Conservation (phyloP, 768 basidiomycete species). For the Boletus vinaceobasis region DNA sequence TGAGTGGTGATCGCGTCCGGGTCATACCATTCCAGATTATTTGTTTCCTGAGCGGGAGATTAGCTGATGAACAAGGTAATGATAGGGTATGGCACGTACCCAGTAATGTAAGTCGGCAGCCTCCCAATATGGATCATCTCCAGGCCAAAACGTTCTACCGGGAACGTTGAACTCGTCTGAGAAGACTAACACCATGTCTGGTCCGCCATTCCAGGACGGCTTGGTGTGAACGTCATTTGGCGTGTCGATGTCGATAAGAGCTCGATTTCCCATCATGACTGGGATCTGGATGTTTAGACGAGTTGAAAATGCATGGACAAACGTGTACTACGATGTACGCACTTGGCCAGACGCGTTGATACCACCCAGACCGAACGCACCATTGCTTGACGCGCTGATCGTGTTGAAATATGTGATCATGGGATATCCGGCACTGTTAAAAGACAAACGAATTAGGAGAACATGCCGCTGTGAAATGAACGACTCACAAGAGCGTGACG, state of each 20-base stretch:
- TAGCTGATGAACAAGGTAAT: slow-evolving; percentile 31
- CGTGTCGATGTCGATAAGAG: slow-evolving; percentile 57
- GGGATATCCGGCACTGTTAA: slow-evolving; percentile 42
- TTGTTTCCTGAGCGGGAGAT: slow-evolving; percentile 31
- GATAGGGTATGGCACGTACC: slow-evolving; percentile 31
- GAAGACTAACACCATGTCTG: slow-evolving; percentile 58
- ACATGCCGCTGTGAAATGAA: background rate
- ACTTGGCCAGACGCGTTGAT: slow-evolving; percentile 74
- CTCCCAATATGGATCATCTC: slow-evolving; percentile 86
- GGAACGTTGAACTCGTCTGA: slow-evolving; percentile 80
- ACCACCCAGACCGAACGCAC: slow-evolving; percentile 62
- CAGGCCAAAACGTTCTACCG: slow-evolving; percentile 75
- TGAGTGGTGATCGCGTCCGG: slow-evolving; percentile 49
- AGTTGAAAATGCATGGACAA: background rate
- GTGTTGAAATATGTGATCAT: slow-evolving; percentile 38
- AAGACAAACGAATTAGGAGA: background rate
- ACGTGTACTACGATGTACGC: slow-evolving; percentile 12
- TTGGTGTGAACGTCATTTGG: slow-evolving; percentile 54
- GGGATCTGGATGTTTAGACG: slow-evolving; percentile 43
- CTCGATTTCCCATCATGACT: slow-evolving; percentile 49
- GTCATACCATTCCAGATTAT: slow-evolving; percentile 58
- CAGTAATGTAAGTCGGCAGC: slow-evolving; percentile 45
- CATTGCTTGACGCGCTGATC: slow-evolving; percentile 30
- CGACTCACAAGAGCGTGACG: slow-evolving; percentile 57
- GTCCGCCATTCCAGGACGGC: slow-evolving; percentile 57